These are phyloP conservation scores for Backusella parvicylindrica DNA, from an alignment of 192 early-diverging fungal genomes.

Conservation along the genomic window DNA sequence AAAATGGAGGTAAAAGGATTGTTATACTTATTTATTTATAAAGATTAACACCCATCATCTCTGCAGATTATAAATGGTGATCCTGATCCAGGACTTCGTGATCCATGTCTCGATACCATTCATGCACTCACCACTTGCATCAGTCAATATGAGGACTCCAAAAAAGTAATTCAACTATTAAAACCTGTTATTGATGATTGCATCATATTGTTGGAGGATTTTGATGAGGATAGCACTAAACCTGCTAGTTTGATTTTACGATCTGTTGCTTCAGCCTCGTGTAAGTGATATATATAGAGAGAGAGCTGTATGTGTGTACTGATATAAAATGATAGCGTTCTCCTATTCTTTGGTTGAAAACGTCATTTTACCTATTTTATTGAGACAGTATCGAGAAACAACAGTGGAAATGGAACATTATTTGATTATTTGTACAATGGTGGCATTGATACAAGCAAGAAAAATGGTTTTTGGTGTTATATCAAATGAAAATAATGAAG, in stretches of 20 bases:
- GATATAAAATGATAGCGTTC: slow-evolving; percentile 41
- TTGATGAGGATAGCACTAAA: slow-evolving; percentile 64
- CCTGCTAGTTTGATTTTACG: slow-evolving; percentile 63
- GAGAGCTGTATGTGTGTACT: neutral
- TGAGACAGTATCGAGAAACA: slow-evolving; percentile 54
- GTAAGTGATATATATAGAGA: slow-evolving; percentile 25
- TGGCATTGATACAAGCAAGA: slow-evolving; percentile 6
- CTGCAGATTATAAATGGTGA: slow-evolving; percentile 32
- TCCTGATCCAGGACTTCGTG: slow-evolving; percentile 64
- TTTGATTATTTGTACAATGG: slow-evolving; percentile 8
- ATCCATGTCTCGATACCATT: slow-evolving; percentile 61
- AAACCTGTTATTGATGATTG: slow-evolving; percentile 51
- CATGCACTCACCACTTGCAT: slow-evolving; percentile 50
- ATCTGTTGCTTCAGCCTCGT: slow-evolving; percentile 56
- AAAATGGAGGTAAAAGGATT: slow-evolving; percentile 59
- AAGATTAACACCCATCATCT: neutral
- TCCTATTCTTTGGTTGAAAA: slow-evolving; percentile 53
- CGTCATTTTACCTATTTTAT: slow-evolving; percentile 58
- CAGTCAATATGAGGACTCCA: slow-evolving; percentile 33
- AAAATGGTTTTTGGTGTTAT: neutral
- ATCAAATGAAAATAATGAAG: neutral
- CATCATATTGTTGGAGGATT: slow-evolving; percentile 53
- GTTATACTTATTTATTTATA: no score
- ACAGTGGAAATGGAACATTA: slow-evolving; percentile 38
- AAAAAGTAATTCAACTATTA: slow-evolving; percentile 22